Evolutionary conservation across 805 yeast species (phyloP), one percentile per base, ranked within the genome.

Genomic region (Metschnikowia matae): DNA sequence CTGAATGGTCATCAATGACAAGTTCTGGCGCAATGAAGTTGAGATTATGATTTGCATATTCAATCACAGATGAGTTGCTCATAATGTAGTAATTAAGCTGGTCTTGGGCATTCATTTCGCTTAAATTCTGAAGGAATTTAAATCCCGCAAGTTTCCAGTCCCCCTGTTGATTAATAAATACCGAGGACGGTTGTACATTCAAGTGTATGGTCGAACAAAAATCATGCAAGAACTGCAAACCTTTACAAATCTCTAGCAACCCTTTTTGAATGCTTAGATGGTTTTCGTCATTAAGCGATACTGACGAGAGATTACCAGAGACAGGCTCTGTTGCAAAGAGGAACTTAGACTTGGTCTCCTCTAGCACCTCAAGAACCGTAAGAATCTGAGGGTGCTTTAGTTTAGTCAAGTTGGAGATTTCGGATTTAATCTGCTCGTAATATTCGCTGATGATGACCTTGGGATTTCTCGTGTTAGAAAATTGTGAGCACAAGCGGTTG

Each of bases 81-180:
- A 88, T 87, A 41, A 88, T 70, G 56, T 76, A 83, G 62, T 75
- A 87, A 49, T 83, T 89, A 3, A 75, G 77, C 11, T 80, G 60
- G 14, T 77, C 79, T 38, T 66, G 71, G 2, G 75, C 70, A 4
- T 75, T 66, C 39, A 77, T 54, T 57, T 72, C 87, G 61, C 73
- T 79, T 64, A 70, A 78, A 61, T 70, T 79, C 54, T 71, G 71
- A n/a, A 74, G 49, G 48, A 73, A 73, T 44, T 62, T 62, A 52
- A 94, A 77, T 0, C 97, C 97, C 6, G 87, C 79, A 2, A 94
- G 64, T 65, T 92, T 94, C 98, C 99, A 94, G 68, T 94, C 98
- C 4, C 95, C 91, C 56, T 83, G 86, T 37, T 82, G 85, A 57
- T 87, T 91, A 17, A 92, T 79, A 50, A 86, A 79, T 1, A 94